Conservation (phyloP, 106 monocot genomes). For the Allium cepa region DNA sequence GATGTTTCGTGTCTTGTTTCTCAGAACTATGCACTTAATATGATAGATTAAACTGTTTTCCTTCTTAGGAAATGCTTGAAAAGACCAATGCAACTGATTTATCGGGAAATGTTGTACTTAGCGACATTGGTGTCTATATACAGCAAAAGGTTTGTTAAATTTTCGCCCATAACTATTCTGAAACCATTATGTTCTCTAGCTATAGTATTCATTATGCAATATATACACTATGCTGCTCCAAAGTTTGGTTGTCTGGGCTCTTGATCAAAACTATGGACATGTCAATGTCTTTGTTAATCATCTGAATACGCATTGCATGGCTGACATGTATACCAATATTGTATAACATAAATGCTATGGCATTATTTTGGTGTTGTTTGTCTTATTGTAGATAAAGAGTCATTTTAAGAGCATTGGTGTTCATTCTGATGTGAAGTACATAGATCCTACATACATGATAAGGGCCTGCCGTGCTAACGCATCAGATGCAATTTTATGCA, state of each 20-base stretch:
- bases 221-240: not conserved
- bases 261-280: too few species aligned
- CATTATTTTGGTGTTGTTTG: too few species aligned
- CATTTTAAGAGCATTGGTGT: slow-evolving; percentile 71
- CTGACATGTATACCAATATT: too few species aligned
- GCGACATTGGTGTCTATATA: slow-evolving; percentile 49
- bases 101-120: slow-evolving; percentile 42
- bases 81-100: slow-evolving; percentile 44
- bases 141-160: slow-evolving; percentile 28
- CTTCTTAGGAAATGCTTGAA: slow-evolving; percentile 35
- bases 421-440: slow-evolving; percentile 72
- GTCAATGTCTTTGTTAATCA: too few species aligned
- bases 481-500: slow-evolving; percentile 91
- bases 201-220: not conserved
- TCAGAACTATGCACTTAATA: not conserved
- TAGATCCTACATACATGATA: slow-evolving; percentile 93
- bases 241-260: too few species aligned
- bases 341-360: too few species aligned
- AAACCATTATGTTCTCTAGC: too few species aligned
- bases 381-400: slow-evolving; percentile 40
- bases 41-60: not conserved
- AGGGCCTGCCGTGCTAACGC: slow-evolving; percentile 89
- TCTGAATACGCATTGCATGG: too few species aligned
- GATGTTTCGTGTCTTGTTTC: not conserved
- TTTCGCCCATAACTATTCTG: too few species aligned